Evolutionary conservation across 495 filamentous ascomycete genomes (phyloP), one percentile per base, ranked within the genome.

Genomic region (Penicillium taxi): DNA sequence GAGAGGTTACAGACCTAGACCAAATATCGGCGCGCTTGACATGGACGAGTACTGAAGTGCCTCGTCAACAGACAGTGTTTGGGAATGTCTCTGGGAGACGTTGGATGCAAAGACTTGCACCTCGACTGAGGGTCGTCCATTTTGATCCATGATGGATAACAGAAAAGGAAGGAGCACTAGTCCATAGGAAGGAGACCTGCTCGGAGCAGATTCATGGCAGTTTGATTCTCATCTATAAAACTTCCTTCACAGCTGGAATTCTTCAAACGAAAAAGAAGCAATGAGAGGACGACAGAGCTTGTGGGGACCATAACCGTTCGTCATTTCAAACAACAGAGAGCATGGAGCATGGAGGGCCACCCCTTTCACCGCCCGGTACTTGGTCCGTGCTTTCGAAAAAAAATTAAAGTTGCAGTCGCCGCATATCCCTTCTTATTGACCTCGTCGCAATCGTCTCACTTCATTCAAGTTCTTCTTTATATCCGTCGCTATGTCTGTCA

Each of bases 1-100:
- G 26, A n/a, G 30, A 26, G 26, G 20, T 16, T n/a, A 50, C 51
- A 39, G 67, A 94, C 91, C 81, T 42, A 90, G 70, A 42, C 80
- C 79, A 61, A 96, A 94, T 4, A 93, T 81, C 33, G 89, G 74
- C 37, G 95, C 78, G 15, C 86, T 93, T 15, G 84, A 86, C 58
- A 96, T 81, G 2, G 91, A 89, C 11, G 93, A 90, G 61, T 82
- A 95, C 23, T 86, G 86, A 27, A 99, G 66, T 7, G 90, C 90
- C 52, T 96, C 85, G 39, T 85, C 78, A 9, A 96, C 78, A 26
- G 61, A 73, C 27, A 80, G 64, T 14, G 77, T 65, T 32, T 72
- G 63, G 15, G 52, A 44, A 31, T 44, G 55, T 16, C 44, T 58
- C 11, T 45, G 30, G 8, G 58, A 25, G 31, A 55, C 60, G 47